Base-by-base conservation (phyloP, 345 rosid genomes). In the Angophora floribunda region DNA sequence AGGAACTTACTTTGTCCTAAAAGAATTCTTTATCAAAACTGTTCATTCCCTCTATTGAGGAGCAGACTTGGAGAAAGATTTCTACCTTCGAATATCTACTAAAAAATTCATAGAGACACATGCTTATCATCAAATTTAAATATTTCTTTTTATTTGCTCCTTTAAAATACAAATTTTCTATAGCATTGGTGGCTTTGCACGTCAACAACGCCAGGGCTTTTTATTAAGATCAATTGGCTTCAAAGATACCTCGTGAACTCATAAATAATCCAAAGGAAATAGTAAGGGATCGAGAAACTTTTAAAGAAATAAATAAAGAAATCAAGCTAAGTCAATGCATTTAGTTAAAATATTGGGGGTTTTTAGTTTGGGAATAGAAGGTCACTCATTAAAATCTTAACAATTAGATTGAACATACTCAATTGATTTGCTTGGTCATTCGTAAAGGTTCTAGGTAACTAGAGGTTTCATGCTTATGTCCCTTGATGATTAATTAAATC, bases 341-440 rank as follows among this genome's bases (percentile, higher is more conserved):
- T 30, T 15, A 21, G 22, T 30, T 15, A 30, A 11, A 7, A 11
- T 7, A 67, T 67, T 30, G 30, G 24, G 3, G 3, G 24, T n/a
- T 59, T 59, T 11, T 59, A 11, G 11, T 59, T 59, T 59, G 2
- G 12, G 14, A 26, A 59, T 26, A 10, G 30, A 11, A 59, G 15
- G 1, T 26, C 7, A 6, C n/a, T 6, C 30, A 59, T 59, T 59
- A 26, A 13, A 26, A 59, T 59, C 14, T 59, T 14, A 59, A 59
- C 26, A 59, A 26, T 59, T 0, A 2, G 3, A 59, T 26, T 26
- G 0, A 11, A 26, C 14, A 59, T 59, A 14, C 30, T 59, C 0
- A 26, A 0, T 7, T 24, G 11, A 59, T 59, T 59, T 26, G 1
- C 1, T 0, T 10, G 30, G 65, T 59, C 65, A 59, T 59, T 26